A percentile compares a stretch with the other conserved stretches of the same genome.
These are phyloP conservation scores for Penicillium polonicum DNA, from an alignment of 2,329 filamentous ascomycete species.

Conservation along the genomic window DNA sequence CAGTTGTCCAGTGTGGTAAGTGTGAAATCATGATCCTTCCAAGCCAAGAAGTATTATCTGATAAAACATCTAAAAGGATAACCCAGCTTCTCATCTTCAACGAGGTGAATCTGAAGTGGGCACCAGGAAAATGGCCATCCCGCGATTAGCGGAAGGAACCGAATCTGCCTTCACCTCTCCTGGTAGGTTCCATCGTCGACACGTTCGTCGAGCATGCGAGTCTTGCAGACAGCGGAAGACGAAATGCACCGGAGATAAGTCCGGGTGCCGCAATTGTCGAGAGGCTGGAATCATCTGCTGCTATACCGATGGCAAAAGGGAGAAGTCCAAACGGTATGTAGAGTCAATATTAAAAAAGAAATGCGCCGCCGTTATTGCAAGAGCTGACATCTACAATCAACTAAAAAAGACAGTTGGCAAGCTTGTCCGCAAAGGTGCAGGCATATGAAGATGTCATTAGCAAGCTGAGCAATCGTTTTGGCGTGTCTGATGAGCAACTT, in stretches of 20 bases:
- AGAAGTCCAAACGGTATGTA: constrained; percentile 45
- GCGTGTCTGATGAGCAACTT: constrained; percentile 38
- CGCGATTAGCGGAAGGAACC: constrained; percentile 35
- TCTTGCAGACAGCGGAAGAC: constrained; percentile 48
- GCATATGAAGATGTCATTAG: constrained; percentile 42
- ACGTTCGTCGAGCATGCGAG: constrained; percentile 45
- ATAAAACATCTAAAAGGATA: constrained; percentile 25
- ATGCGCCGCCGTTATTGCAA: neutral
- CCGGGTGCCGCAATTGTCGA: constrained; percentile 45
- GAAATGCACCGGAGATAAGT: constrained; percentile 48
- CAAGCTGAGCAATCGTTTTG: constrained; percentile 37
- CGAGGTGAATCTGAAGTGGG: constrained; percentile 24
- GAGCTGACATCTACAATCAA: neutral
- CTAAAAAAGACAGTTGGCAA: constrained; percentile 39
- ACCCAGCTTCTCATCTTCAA: constrained; percentile 22
- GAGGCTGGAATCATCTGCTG: constrained; percentile 46
- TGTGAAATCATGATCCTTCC: neutral
- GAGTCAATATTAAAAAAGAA: neutral
- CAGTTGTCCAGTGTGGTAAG: constrained; percentile 33
- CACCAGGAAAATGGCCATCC: constrained; percentile 39
- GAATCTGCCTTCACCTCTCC: constrained; percentile 36
- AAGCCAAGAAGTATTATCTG: constrained; percentile 1
- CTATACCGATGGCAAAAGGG: constrained; percentile 49
- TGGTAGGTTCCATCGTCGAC: constrained; percentile 38
- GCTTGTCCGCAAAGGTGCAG: constrained; percentile 42